Evolutionary conservation across 345 rosid species (phyloP).

Genomic region (Populus davidiana): DNA sequence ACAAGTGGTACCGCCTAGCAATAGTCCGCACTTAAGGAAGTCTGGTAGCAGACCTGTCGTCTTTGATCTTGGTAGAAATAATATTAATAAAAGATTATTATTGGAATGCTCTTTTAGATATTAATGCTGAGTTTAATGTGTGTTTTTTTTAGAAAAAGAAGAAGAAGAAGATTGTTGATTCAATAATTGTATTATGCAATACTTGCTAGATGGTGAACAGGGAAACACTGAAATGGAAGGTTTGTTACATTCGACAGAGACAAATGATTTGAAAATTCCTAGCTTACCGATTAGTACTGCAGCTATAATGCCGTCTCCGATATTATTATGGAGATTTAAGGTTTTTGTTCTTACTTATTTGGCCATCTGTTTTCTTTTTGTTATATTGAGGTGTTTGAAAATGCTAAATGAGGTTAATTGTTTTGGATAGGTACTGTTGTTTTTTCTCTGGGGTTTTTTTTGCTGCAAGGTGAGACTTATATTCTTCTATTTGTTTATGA

Average conservation of each 20-base stretch:
- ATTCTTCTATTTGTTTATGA: background rate
- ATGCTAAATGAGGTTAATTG: constrained; percentile 18
- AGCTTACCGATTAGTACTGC: constrained; percentile 43
- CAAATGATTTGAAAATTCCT: constrained; percentile 44
- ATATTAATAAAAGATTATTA: background rate
- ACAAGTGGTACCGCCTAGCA: constrained; percentile 41
- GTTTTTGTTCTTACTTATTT: constrained; percentile 32
- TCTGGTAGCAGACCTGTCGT: constrained; percentile 71
- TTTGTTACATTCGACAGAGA: constrained; percentile 41
- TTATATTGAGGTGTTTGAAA: constrained; percentile 8
- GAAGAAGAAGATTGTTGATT: background rate
- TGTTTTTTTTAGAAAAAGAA: background rate
- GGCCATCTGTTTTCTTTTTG: background rate
- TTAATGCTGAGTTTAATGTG: background rate
- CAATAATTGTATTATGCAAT: background rate
- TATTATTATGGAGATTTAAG: constrained; percentile 76
- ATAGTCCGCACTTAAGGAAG: constrained; percentile 80
- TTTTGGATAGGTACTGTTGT: constrained; percentile 64
- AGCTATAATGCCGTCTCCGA: constrained; percentile 65
- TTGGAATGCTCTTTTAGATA: background rate
- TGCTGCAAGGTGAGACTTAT: constrained; percentile 80
- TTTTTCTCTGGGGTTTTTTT: constrained; percentile 67
- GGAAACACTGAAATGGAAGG: constrained; percentile 54
- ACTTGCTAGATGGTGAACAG: constrained; percentile 43
- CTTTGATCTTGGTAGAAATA: constrained; percentile 58